Evolutionary conservation across 371 early-diverging fungal genomes (phyloP), one percentile per base, ranked within the genome.

Genomic region (Actinomortierella wolfii): DNA sequence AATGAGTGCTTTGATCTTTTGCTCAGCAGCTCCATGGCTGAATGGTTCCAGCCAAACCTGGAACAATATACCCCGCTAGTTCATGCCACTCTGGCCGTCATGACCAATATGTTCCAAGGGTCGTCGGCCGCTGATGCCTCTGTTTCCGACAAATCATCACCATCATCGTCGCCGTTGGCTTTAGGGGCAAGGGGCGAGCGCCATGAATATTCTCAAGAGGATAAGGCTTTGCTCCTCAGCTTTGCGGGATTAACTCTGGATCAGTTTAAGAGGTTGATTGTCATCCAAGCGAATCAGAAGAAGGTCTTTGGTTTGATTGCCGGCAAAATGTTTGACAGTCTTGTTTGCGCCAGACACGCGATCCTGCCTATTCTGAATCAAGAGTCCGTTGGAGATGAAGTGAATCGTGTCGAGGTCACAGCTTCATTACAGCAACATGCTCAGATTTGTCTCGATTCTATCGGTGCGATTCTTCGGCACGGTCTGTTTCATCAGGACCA

Each of bases 41-140:
- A 73, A 34, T 73, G 74, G 74, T 73, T 73, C 43, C 74, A 73
- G 39, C 74, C 74, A 23, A 66, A 67, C 2, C 26, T 73, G 54
- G 74, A 73, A 51, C 74, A 73, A 46, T 73, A 66, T 62, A 63
- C 74, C 60, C 74, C 74, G 14, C 62, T 73, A 26, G 67, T 59
- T 5, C 74, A 73, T 45, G 54, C 64, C 20, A 63, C 56, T 18
- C 39, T 73, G 40, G 74, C 66, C 25, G 51, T 57, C 7, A 50
- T 73, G 29, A 39, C 65, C 21, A 63, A 53, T 25, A 46, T 64
- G 50, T 34, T 34, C 34, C 34, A 4, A 34, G 34, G 11, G 34
- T 11, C 34, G 11, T 34, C 34, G 34, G 4, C 34, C 11, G 34
- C 34, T 11, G 11, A 34, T 34, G 11, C 34, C 7, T 11, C 4